Evolutionary conservation across 179 eudicot species (phyloP).

Genomic region (Beta macrorhiza): DNA sequence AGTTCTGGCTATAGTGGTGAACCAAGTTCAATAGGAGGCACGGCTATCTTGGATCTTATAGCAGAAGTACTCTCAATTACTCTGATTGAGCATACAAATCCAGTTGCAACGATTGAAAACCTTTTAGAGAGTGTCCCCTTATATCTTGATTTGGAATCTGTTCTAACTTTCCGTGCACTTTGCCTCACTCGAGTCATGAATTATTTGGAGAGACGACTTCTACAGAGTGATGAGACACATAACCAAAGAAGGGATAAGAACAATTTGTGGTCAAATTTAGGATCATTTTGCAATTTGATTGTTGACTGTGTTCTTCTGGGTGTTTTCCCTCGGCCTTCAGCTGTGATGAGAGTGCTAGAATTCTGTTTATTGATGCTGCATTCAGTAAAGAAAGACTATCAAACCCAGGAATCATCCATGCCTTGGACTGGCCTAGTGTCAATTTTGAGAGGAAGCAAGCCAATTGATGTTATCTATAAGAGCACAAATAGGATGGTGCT

Average conservation of each 20-base stretch:
- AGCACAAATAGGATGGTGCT: slow-evolving; percentile 70
- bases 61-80: slow-evolving; percentile 79
- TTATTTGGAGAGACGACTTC: slow-evolving; percentile 75
- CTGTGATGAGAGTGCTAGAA: slow-evolving; percentile 68
- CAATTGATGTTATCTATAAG: slow-evolving; percentile 70
- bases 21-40: slow-evolving; percentile 84
- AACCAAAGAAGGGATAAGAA: slow-evolving; percentile 64
- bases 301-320: slow-evolving; percentile 89
- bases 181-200: slow-evolving; percentile 81
- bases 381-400: slow-evolving; percentile 77
- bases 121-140: slow-evolving; percentile 72
- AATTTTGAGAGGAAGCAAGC: slow-evolving; percentile 67
- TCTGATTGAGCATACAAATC: slow-evolving; percentile 66
- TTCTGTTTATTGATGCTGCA: slow-evolving; percentile 83
- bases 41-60: slow-evolving; percentile 77
- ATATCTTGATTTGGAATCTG: slow-evolving; percentile 71
- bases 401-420: slow-evolving; percentile 63
- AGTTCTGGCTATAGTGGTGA: slow-evolving; percentile 77
- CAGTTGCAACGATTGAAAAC: slow-evolving; percentile 52
- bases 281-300: slow-evolving; percentile 72
- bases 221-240: slow-evolving; percentile 72
- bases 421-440: slow-evolving; percentile 70
- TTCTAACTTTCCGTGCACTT: slow-evolving; percentile 71
- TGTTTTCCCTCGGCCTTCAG: slow-evolving; percentile 71
- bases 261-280: slow-evolving; percentile 73